Percentiles rank a stretch among this genome's conserved stretches.
Conservation (phyloP, 495 filamentous ascomycete genomes). For the Apiosordaria backusii region DNA sequence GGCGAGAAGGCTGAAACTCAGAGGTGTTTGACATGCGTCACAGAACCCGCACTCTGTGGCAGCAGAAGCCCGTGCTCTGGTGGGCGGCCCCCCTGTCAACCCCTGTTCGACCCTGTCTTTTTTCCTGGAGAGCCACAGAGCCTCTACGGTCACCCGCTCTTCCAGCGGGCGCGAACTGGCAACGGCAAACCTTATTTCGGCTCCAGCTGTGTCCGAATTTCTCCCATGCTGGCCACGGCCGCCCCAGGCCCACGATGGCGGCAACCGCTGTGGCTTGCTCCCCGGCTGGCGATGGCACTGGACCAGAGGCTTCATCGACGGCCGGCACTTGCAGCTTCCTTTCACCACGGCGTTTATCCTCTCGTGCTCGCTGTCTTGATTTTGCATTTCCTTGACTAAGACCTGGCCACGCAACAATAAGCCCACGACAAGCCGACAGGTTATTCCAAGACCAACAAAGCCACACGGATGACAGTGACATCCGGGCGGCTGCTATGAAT, state of each 20-base stretch:
- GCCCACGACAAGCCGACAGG: background rate
- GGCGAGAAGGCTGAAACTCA: constrained; percentile 27
- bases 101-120: background rate
- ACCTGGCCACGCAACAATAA: background rate
- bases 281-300: constrained; percentile 11
- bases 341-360: background rate
- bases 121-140: background rate
- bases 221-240: constrained; percentile 2
- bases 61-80: constrained; percentile 19
- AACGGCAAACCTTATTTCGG: constrained; percentile 33
- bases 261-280: constrained; percentile 3
- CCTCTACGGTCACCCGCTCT: background rate
- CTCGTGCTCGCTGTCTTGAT: background rate
- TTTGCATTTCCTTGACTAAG: background rate
- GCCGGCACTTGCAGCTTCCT: constrained; percentile 3
- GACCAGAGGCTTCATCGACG: background rate
- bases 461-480: constrained; percentile 6
- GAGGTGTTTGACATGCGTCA: constrained; percentile 31
- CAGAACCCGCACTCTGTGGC: constrained; percentile 18
- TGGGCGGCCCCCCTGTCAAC: constrained; percentile 2
- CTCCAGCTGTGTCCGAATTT: constrained; percentile 26
- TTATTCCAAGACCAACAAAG: background rate
- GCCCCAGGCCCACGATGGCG: constrained; percentile 13
- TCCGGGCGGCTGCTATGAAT: constrained; percentile 7
- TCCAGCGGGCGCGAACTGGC: constrained; percentile 16